Percentiles rank a stretch among this genome's conserved stretches.
phyloP scores from a whole-genome alignment of 805 yeast species.

The Barnettozyma vustinii region DNA sequence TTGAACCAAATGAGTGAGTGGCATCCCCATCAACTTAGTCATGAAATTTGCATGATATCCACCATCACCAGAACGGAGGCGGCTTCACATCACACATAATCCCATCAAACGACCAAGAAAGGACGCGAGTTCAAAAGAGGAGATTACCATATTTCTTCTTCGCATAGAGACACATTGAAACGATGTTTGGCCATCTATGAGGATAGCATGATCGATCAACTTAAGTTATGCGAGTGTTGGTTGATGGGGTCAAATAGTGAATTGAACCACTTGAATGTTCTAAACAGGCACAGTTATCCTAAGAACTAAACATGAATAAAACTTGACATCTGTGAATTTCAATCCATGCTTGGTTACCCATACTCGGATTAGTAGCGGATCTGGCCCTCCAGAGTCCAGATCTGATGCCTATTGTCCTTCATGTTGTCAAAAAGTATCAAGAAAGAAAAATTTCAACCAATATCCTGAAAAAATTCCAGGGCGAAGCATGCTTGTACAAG shows the following conservation, averaged over 20 bases:
- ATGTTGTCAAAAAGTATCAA: no score
- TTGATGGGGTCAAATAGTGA: background rate
- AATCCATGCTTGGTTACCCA: background rate
- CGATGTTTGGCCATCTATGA: constrained; percentile 20
- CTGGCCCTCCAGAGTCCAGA: background rate
- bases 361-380: background rate
- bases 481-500: no score
- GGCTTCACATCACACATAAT: background rate
- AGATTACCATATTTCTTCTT: constrained; percentile 14
- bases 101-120: constrained; percentile 2
- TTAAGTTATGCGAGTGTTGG: constrained; percentile 17
- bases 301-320: background rate
- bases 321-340: background rate
- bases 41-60: background rate
- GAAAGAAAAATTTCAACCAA: no score
- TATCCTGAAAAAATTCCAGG: no score
- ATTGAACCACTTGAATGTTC: background rate
- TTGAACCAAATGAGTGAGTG: background rate
- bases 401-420: no score
- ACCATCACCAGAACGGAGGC: background rate
- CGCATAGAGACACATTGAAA: constrained; percentile 29
- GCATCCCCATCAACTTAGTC: background rate
- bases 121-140: constrained; percentile 3
- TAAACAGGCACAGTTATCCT: background rate
- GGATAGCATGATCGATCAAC: constrained; percentile 16